Evolutionary conservation across 495 filamentous ascomycete species (phyloP), one percentile per base, ranked within the genome.

Genomic region (Usnea hakonensis): DNA sequence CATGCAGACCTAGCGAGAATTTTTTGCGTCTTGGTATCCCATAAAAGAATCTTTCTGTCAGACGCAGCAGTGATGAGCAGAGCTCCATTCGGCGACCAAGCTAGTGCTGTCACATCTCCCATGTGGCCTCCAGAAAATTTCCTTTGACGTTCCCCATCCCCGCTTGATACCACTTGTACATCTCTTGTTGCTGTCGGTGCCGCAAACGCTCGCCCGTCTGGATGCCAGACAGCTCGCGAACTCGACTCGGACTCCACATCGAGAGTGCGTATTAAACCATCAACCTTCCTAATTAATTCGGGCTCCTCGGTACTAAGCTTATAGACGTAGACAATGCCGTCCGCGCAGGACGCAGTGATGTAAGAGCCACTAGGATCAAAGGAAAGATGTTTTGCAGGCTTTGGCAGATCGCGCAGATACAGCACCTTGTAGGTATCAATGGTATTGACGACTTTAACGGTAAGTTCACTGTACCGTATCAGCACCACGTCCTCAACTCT

Each of bases 1-100:
- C 30, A n/a, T 35, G n/a, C 0, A 28, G 68, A 75, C 64, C 69
- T 79, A 50, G 82, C 81, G 37, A 91, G 65, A 26, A 95, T 78
- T 40, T 80, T 89, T 72, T 96, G 92, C 3, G 90, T 89, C 67
- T 88, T 91, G 9, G 87, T 85, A 61, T 96, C 90, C 94, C 94
- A 98, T 16, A 98, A 76, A 32, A 94, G 65, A 30, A 97, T 78
- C 68, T 87, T 89, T 48, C 87, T 85, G 75, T 97, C 94, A 53
- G 86, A 85, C 35, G 82, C 89, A 19, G 95, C 89, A 9, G 88
- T 90, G 26, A 84, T 89, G 7, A 98, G 79, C 48, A 97, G 77
- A 0, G 91, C 88, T 23, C 94, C 94, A 73, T 97, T 98, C 3
- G 91, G 91, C 17, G 92, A 94, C 94, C 94, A 98, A 46, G 85